phyloP scores from a whole-genome alignment of 2,329 filamentous ascomycete species.

The Periconia sp. region DNA sequence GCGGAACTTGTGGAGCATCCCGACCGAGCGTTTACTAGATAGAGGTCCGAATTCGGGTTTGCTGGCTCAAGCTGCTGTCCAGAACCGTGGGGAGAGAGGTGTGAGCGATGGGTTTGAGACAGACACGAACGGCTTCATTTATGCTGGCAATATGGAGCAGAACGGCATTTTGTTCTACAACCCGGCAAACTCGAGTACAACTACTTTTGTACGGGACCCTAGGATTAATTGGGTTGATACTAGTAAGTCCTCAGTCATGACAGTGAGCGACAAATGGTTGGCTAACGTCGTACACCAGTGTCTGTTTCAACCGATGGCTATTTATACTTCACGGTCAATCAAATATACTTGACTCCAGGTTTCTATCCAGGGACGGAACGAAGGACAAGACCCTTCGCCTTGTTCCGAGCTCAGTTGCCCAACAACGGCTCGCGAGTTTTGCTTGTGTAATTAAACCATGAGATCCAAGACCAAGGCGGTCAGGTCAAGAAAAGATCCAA shows the following conservation, averaged over 20 bases:
- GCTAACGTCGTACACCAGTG: slow-evolving; percentile 20
- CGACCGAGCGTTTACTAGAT: slow-evolving; percentile 48
- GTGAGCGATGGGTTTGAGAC: slow-evolving; percentile 57
- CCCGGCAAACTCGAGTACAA: slow-evolving; percentile 47
- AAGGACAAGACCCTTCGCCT: slow-evolving; percentile 46
- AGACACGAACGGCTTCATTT: slow-evolving; percentile 53
- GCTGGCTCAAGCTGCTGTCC: slow-evolving; percentile 46
- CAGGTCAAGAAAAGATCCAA: too few species aligned
- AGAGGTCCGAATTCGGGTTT: slow-evolving; percentile 45
- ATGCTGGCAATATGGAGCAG: slow-evolving; percentile 54
- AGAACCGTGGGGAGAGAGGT: slow-evolving; percentile 51
- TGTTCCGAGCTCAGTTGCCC: slow-evolving; percentile 47
- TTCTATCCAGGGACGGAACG: slow-evolving; percentile 48
- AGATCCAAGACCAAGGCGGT: too few species aligned
- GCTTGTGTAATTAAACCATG: slow-evolving; percentile 13
- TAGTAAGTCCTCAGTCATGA: not conserved
- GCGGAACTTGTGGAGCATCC: slow-evolving; percentile 49
- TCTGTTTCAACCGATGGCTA: slow-evolving; percentile 50
- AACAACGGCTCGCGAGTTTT: slow-evolving; percentile 46
- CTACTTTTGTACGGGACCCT: slow-evolving; percentile 2
- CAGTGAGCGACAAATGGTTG: too few species aligned
- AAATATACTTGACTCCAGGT: slow-evolving; percentile 43
- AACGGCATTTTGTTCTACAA: slow-evolving; percentile 46
- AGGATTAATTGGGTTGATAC: slow-evolving; percentile 13
- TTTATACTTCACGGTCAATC: slow-evolving; percentile 58